A percentile compares a stretch with the other conserved stretches of the same genome.
Conservation (phyloP, 225 moss, liverwort and hornwort genomes). For the Marchantia polymorpha region DNA sequence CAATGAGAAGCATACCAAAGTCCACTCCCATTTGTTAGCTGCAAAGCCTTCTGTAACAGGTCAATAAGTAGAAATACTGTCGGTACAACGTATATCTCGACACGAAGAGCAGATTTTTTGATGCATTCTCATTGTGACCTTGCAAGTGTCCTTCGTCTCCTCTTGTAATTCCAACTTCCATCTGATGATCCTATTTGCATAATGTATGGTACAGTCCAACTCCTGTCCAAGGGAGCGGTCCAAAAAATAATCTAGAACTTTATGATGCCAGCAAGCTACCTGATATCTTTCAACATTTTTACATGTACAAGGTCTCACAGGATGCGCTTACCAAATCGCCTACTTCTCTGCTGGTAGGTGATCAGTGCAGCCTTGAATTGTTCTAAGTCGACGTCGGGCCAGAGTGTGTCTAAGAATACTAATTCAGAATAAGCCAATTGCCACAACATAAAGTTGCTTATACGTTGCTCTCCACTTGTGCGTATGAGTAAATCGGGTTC, state of each 20-base stretch:
- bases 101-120: no score
- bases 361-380: conserved; percentile 68
- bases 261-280: neutral
- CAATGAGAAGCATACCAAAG: no score
- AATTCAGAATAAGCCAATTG: conserved; percentile 87
- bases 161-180: no score
- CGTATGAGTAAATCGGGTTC: conserved; percentile 90
- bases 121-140: no score
- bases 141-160: no score
- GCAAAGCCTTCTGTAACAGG: no score
- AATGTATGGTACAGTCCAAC: neutral
- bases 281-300: neutral
- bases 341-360: conserved; percentile 61
- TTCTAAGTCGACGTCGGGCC: conserved; percentile 75
- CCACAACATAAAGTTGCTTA: conserved; percentile 96
- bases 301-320: neutral
- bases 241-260: neutral
- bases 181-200: no score
- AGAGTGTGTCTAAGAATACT: conserved; percentile 68
- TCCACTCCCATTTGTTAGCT: no score
- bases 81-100: no score
- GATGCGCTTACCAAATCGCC: conserved; percentile 66
- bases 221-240: neutral
- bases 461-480: conserved; percentile 92
- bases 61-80: no score